Evolutionary conservation across 2,329 filamentous ascomycete genomes (phyloP).

Genomic region (Rhynchosporium agropyri): DNA sequence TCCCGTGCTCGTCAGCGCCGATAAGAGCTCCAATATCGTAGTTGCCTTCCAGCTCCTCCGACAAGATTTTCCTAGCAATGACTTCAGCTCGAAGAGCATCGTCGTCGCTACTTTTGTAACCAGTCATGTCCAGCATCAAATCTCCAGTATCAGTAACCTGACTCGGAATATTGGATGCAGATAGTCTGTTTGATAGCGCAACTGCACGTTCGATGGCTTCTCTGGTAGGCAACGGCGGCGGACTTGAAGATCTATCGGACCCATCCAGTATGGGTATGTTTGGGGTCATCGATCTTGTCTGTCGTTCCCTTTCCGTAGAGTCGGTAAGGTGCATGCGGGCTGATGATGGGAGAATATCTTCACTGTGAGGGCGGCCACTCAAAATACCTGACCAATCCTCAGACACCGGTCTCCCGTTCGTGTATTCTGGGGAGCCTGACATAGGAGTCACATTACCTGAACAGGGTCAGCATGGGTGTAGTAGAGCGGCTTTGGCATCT

Average conservation of each 20-base stretch:
- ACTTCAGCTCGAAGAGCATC: constrained; percentile 90
- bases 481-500: constrained; percentile 8
- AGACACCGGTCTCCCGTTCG: constrained; percentile 50
- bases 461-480: constrained; percentile 27
- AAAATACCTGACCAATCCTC: constrained; percentile 53
- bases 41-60: constrained; percentile 89
- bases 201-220: constrained; percentile 84
- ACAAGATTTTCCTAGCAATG: constrained; percentile 88
- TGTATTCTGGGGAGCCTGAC: constrained; percentile 56
- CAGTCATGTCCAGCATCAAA: constrained; percentile 97
- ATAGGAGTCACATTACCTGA: constrained; percentile 51
- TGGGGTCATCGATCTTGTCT: constrained; percentile 46
- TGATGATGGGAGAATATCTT: constrained; percentile 55
- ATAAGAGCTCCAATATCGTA: constrained; percentile 97
- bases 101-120: constrained; percentile 92
- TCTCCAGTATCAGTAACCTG: constrained; percentile 92
- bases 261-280: constrained; percentile 40
- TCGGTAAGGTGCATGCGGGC: constrained; percentile 44
- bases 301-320: constrained; percentile 43
- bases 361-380: constrained; percentile 52
- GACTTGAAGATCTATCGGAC: constrained; percentile 70
- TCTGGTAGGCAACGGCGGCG: constrained; percentile 68
- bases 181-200: constrained; percentile 82
- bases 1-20: constrained; percentile 91
- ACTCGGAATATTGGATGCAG: constrained; percentile 87